Evolutionary conservation across 2,329 filamentous ascomycete genomes (phyloP), one percentile per base, ranked within the genome.

Genomic region (Drechslerella dactyloides): DNA sequence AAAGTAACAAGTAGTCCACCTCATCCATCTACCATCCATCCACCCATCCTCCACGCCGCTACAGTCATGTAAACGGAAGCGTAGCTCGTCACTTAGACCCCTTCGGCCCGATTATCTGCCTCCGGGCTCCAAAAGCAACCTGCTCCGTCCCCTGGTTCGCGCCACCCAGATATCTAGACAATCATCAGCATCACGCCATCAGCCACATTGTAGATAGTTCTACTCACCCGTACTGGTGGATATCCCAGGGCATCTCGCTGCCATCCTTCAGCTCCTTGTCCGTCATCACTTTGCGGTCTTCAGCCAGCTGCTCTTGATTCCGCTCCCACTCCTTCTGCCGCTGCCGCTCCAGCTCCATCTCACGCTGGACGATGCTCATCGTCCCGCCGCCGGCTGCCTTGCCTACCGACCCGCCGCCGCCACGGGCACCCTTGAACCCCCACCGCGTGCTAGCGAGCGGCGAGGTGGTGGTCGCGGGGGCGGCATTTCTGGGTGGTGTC

Each of bases 321-420:
- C 90, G 86, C 78, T 94, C 90, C 90, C 90, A 93, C 78, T 93
- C 90, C 63, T 83, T 84, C 80, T 93, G 90, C 13, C 89, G 83
- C 80, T 91, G 86, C 7, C 90, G 83, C 79, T 93, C 90, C 78
- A 89, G 83, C 78, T 93, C 89, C 88, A 92, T 91, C 79, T 93
- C 90, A 27, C 88, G 85, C 80, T 92, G 90, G 1, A 92, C 68
- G 37, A 72, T 64, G 42, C 68, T 72, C 60, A 72, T 56, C 13
- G 60, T 24, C 21, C 60, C 60, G 10, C 59, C 55, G 13, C 55
- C 8, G 10, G 60, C 48, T 2, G 52, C 30, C 19, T 55, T 59
- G 2, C 48, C 51, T 23, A 55, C 46, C 2, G 61, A 35, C n/a
- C 13, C 46, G 10, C 15, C 21, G 7, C 48, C 37, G 21, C 40